phyloP scores from a whole-genome alignment of 257 asterid genomes.

The Nicotiana benthamiana region DNA sequence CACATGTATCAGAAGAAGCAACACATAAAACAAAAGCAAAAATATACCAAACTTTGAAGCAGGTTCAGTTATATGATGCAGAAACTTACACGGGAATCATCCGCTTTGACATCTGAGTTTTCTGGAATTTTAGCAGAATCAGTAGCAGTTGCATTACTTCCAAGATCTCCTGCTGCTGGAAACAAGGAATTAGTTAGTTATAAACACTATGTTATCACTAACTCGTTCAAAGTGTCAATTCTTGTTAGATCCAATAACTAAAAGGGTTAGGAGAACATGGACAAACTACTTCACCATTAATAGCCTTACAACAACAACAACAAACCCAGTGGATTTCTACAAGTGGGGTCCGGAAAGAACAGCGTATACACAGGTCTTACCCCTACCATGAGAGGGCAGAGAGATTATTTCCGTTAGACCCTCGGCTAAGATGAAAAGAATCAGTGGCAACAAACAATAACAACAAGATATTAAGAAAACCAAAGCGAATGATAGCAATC shows the following conservation, averaged over 20 bases:
- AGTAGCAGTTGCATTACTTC: slow-evolving; percentile 2
- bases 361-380: no score
- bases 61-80: neutral
- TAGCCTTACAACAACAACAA: neutral
- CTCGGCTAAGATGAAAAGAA: no score
- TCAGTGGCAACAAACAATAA: no score
- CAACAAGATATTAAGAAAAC: no score
- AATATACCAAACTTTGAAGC: neutral
- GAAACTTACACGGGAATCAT: slow-evolving; percentile 11
- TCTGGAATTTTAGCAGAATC: slow-evolving; percentile 13
- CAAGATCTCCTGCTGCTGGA: slow-evolving; percentile 28
- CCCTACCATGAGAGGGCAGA: no score
- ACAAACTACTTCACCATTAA: neutral
- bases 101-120: neutral
- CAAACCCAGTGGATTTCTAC: no score
- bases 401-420: no score
- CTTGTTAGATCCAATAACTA: neutral
- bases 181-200: neutral
- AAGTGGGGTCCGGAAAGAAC: no score
- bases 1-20: neutral
- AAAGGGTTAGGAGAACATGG: neutral
- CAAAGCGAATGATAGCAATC: no score
- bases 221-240: neutral
- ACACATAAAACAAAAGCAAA: neutral
- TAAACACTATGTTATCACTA: neutral